Conservation (phyloP, 176 grass and related monocot species). For the Cenchrus purpureus region DNA sequence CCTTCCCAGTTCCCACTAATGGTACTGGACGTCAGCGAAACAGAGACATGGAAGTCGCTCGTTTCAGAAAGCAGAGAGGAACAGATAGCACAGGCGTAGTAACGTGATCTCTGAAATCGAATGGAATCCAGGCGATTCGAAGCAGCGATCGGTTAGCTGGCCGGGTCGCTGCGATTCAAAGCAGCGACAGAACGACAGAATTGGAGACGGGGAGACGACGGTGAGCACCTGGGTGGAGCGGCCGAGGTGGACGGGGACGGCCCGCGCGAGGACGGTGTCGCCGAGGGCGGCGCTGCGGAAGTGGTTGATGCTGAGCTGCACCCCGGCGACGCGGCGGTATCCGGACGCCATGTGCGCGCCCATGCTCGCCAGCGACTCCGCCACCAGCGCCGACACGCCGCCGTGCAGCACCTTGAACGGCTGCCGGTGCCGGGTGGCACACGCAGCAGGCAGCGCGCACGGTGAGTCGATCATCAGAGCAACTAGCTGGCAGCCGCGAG, state of each 20-base stretch:
- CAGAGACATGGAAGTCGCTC: neutral
- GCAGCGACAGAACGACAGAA: neutral
- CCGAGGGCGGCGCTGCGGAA: conserved; percentile 66
- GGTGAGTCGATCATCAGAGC: too few relatives aligned
- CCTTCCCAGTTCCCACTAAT: too few relatives aligned
- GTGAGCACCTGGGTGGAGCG: conserved; percentile 67
- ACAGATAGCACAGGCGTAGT: too few relatives aligned
- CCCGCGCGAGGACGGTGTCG: conserved; percentile 73
- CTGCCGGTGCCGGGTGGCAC: conserved; percentile 20
- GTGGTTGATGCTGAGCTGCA: conserved; percentile 95
- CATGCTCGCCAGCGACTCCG: conserved; percentile 87
- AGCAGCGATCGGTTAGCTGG: neutral
- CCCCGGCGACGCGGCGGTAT: conserved; percentile 70
- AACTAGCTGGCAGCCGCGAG: too few relatives aligned
- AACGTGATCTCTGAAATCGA: neutral
- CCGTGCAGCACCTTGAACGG: conserved; percentile 98
- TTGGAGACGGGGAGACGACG: too few relatives aligned
- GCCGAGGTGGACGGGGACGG: conserved; percentile 66
- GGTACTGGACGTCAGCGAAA: neutral
- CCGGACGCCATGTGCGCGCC: conserved; percentile 91
- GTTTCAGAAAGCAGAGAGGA: neutral
- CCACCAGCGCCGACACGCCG: conserved; percentile 75
- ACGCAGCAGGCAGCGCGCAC: too few relatives aligned
- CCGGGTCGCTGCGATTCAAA: neutral
- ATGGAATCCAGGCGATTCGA: neutral